Conservation (phyloP, 352 stramenopile genomes). For the Peronospora belbahrii region DNA sequence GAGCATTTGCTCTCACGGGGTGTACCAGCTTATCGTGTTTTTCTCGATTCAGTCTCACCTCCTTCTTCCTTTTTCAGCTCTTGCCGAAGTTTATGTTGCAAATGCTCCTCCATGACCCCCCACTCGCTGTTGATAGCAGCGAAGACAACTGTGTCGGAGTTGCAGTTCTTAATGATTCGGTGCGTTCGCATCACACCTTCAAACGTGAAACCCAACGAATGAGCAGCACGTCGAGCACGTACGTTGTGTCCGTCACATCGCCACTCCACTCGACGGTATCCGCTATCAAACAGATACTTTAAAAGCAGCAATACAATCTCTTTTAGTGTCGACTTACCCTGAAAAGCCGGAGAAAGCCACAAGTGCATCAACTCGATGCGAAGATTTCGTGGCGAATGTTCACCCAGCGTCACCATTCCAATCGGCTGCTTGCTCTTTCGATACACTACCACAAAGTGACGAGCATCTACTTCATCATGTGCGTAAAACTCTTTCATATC, state of each 20-base stretch:
- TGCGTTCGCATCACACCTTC: constrained; percentile 87
- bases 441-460: constrained; percentile 65
- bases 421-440: constrained; percentile 39
- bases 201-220: constrained; percentile 80
- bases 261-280: constrained; percentile 86
- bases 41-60: constrained; percentile 23
- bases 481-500: constrained; percentile 39
- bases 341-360: constrained; percentile 78
- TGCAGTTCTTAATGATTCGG: constrained; percentile 76
- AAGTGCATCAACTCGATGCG: constrained; percentile 70
- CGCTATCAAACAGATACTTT: constrained; percentile 54
- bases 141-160: constrained; percentile 81
- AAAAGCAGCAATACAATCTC: constrained; percentile 72
- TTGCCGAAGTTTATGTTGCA: constrained; percentile 35
- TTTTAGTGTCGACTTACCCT: constrained; percentile 34
- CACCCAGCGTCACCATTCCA: constrained; percentile 69
- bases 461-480: constrained; percentile 23
- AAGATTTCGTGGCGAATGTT: constrained; percentile 72
- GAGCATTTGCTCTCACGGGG: not conserved
- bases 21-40: constrained; percentile 21
- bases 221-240: constrained; percentile 60
- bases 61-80: constrained; percentile 15
- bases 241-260: constrained; percentile 83
- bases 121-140: constrained; percentile 85
- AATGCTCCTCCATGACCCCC: constrained; percentile 54